Evolutionary conservation across 225 moss, liverwort and hornwort genomes (phyloP).

Genomic region (Pleurozium schreberi): DNA sequence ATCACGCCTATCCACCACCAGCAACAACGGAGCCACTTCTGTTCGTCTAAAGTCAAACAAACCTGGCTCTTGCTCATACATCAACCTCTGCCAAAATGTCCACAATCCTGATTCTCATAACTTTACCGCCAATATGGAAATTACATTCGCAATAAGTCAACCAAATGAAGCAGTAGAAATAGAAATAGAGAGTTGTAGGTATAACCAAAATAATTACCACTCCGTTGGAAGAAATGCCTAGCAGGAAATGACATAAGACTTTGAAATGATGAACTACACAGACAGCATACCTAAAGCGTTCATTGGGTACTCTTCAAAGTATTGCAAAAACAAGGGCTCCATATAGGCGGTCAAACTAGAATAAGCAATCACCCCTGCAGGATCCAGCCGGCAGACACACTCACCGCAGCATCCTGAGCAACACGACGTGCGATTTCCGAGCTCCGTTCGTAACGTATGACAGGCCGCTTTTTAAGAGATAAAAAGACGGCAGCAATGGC

Average conservation of each 20-base stretch:
- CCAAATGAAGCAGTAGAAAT: neutral
- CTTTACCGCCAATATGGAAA: neutral
- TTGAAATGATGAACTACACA: neutral
- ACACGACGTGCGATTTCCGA: slow-evolving; percentile 87
- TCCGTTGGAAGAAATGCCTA: neutral
- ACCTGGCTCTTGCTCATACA: slow-evolving; percentile 96
- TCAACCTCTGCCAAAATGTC: slow-evolving; percentile 63
- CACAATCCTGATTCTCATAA: slow-evolving; percentile 8
- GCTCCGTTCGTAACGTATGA: slow-evolving; percentile 85
- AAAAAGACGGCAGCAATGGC: slow-evolving; percentile 89
- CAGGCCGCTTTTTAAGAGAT: slow-evolving; percentile 86
- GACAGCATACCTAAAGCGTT: neutral
- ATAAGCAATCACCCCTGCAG: neutral
- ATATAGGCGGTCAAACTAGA: neutral
- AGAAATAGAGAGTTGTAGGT: neutral
- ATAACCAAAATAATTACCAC: neutral
- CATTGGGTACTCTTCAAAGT: neutral
- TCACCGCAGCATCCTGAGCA: slow-evolving; percentile 83
- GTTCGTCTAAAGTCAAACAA: slow-evolving; percentile 94
- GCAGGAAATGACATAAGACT: neutral
- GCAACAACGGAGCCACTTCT: slow-evolving; percentile 83
- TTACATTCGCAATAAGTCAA: neutral
- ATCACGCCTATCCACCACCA: slow-evolving; percentile 95
- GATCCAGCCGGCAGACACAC: neutral
- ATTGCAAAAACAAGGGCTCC: neutral